phyloP scores from a whole-genome alignment of 2,329 filamentous ascomycete species.

The Trichoderma pleuroti region DNA sequence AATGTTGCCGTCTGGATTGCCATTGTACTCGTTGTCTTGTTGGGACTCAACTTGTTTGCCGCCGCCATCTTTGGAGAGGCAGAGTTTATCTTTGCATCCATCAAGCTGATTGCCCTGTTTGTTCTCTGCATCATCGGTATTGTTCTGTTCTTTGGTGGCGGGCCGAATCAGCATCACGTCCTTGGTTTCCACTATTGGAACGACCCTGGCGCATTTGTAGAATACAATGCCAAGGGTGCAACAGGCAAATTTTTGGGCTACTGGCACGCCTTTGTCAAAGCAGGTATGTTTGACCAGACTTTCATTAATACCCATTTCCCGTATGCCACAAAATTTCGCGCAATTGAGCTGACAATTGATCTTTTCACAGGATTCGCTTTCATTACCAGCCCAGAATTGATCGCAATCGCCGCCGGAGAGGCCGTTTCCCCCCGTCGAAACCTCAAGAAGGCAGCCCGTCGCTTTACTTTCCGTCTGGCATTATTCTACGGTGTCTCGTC shows the following conservation, averaged over 20 bases:
- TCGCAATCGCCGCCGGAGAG: conserved; percentile 62
- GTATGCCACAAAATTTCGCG: not conserved
- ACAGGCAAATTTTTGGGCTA: conserved; percentile 56
- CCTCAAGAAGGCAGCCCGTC: conserved; percentile 61
- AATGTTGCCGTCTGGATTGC: conserved; percentile 58
- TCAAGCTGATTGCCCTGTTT: conserved; percentile 58
- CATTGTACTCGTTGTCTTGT: conserved; percentile 51
- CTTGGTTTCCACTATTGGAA: conserved; percentile 43
- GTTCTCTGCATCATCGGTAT: conserved; percentile 55
- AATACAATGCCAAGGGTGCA: conserved; percentile 43
- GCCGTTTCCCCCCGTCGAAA: conserved; percentile 61
- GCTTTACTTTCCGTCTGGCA: conserved; percentile 60
- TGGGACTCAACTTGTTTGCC: conserved; percentile 55
- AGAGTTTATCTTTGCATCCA: conserved; percentile 58
- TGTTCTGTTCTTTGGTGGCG: conserved; percentile 55
- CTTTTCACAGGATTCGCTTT: conserved; percentile 53
- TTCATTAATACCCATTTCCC: fast-evolving
- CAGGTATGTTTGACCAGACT: not conserved
- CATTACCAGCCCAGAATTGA: conserved; percentile 60
- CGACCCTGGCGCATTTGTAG: conserved; percentile 43
- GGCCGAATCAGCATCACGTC: conserved; percentile 45
- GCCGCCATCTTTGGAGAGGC: conserved; percentile 58
- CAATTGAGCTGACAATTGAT: not conserved
- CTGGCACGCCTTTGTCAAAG: conserved; percentile 53
- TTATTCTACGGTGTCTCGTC: conserved; percentile 63